Evolutionary conservation across 1,139 yeast species (phyloP).

Genomic region (Hanseniaspora uvarum): DNA sequence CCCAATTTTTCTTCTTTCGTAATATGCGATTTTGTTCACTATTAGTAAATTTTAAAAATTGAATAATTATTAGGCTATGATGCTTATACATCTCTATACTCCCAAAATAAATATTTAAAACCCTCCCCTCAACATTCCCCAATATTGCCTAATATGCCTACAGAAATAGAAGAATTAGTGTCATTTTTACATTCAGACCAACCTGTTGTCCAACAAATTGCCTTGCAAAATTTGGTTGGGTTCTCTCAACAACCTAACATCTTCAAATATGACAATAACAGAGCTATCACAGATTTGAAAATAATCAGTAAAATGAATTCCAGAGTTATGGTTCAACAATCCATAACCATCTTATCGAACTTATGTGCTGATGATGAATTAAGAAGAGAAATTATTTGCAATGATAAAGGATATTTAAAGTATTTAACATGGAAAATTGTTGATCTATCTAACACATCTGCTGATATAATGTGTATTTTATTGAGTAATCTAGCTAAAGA

Average conservation of each 20-base stretch:
- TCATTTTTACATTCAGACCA: conserved; percentile 75
- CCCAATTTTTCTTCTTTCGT: neutral
- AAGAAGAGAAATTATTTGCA: conserved; percentile 53
- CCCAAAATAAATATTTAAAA: neutral
- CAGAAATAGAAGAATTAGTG: conserved; percentile 60
- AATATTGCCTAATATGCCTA: conserved; percentile 38
- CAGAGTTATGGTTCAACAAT: conserved; percentile 49
- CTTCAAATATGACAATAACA: conserved; percentile 60
- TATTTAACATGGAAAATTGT: conserved; percentile 46
- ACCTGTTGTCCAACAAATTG: conserved; percentile 73
- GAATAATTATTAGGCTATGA: too few species aligned
- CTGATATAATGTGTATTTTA: conserved; percentile 76
- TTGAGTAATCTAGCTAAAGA: conserved; percentile 77
- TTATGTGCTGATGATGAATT: conserved; percentile 59
- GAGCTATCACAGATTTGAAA: conserved; percentile 68
- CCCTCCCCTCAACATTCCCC: neutral
- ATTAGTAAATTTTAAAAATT: too few species aligned
- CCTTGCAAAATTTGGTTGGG: conserved; percentile 75
- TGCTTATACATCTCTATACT: too few species aligned
- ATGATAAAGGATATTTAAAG: conserved; percentile 52
- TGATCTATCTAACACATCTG: conserved; percentile 50
- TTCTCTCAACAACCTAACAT: conserved; percentile 63
- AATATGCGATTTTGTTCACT: neutral
- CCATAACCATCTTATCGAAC: conserved; percentile 73
- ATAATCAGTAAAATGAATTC: conserved; percentile 44